Conservation (phyloP, 345 rosid species). For the Lepidium africanum region DNA sequence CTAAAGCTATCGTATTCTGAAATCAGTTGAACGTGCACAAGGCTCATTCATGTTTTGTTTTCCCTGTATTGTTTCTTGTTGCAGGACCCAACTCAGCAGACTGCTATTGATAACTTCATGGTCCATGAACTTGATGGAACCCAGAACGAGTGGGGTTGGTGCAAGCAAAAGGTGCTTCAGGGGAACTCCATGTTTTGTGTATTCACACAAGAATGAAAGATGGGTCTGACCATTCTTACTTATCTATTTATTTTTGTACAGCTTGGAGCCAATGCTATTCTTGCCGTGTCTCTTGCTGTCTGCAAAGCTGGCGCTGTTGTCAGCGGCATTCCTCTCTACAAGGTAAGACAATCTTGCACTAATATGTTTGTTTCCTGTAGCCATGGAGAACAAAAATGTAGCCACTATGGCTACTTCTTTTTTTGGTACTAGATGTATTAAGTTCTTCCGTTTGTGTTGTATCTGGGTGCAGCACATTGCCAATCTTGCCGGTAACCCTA, state of each 20-base stretch:
- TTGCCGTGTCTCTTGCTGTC: conserved; percentile 91
- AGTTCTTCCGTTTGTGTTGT: neutral
- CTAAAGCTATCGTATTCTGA: neutral
- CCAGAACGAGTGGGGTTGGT: conserved; percentile 99
- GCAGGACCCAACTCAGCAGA: conserved; percentile 88
- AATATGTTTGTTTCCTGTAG: neutral
- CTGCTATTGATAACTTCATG: conserved; percentile 80
- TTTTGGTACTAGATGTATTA: neutral
- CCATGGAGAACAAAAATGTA: neutral
- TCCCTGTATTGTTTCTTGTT: neutral
- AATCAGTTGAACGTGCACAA: neutral
- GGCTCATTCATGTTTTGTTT: neutral
- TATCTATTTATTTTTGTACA: conserved; percentile 17
- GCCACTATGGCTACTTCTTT: neutral
- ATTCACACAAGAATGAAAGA: neutral
- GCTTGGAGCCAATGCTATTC: conserved; percentile 99
- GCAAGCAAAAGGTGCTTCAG: conserved; percentile 80
- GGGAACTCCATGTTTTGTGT: neutral
- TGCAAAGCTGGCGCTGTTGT: conserved; percentile 90
- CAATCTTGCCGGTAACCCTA: conserved; percentile 84
- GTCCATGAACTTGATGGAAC: conserved; percentile 95
- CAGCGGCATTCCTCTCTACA: conserved; percentile 69
- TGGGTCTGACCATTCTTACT: neutral
- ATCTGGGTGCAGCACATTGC: conserved; percentile 52
- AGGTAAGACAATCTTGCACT: conserved; percentile 33